A percentile compares a stretch with the other conserved stretches of the same genome.
These are phyloP conservation scores for Cyclotella choctawhatcheeana DNA, from an alignment of 108 stramenopile genomes.

Conservation along the genomic window DNA sequence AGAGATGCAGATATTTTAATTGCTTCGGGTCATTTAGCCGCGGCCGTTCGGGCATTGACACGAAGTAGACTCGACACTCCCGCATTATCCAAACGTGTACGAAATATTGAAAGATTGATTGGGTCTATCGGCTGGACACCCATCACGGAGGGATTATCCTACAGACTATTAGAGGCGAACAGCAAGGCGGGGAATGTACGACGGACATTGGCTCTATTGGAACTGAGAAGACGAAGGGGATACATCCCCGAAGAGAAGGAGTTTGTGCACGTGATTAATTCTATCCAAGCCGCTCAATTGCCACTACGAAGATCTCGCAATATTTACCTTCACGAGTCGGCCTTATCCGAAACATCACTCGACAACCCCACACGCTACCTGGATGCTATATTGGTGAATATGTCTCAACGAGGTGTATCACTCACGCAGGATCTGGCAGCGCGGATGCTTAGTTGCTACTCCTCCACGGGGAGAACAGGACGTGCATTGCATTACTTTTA, in stretches of 20 bases:
- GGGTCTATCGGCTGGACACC: constrained; percentile 68
- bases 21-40: constrained; percentile 55
- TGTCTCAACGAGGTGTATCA: constrained; percentile 74
- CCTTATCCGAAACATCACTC: constrained; percentile 65
- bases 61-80: constrained; percentile 62
- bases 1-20: constrained; percentile 50
- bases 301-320: constrained; percentile 69
- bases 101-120: constrained; percentile 72
- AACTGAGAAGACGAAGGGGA: constrained; percentile 58
- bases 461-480: constrained; percentile 71
- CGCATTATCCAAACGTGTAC: constrained; percentile 57
- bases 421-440: constrained; percentile 68
- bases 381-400: constrained; percentile 86
- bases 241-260: constrained; percentile 65
- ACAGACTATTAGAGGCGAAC: constrained; percentile 81
- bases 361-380: constrained; percentile 90
- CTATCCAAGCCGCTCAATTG: constrained; percentile 70
- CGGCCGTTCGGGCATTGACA: constrained; percentile 60
- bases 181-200: constrained; percentile 86
- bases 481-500: constrained; percentile 84
- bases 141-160: constrained; percentile 71
- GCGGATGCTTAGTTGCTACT: constrained; percentile 73
- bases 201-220: constrained; percentile 67
- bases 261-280: constrained; percentile 65
- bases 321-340: constrained; percentile 62